These are phyloP conservation scores for Alternaria arborescens DNA, from an alignment of 2,329 filamentous ascomycete genomes.

Conservation along the genomic window DNA sequence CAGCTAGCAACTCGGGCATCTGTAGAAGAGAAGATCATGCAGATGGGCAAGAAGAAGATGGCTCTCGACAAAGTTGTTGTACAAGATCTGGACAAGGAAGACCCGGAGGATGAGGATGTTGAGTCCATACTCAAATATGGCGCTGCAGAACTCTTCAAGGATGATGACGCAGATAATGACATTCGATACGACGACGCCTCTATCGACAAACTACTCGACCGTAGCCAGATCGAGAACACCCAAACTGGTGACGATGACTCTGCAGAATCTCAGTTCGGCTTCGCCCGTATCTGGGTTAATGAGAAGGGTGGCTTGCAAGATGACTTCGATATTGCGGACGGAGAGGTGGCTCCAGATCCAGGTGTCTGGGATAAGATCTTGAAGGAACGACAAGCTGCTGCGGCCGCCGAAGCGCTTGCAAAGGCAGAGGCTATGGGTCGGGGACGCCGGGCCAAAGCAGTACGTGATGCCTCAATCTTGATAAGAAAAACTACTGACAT, in stretches of 20 bases:
- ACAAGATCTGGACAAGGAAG: constrained; percentile 86
- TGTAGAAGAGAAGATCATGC: constrained; percentile 94
- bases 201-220: constrained; percentile 90
- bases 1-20: constrained; percentile 90
- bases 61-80: constrained; percentile 94
- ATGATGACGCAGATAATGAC: constrained; percentile 72
- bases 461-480: constrained; percentile 43
- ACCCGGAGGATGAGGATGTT: constrained; percentile 79
- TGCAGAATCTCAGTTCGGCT: constrained; percentile 83
- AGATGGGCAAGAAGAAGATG: constrained; percentile 95
- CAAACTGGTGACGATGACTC: constrained; percentile 69
- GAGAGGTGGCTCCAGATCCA: constrained; percentile 66
- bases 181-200: constrained; percentile 83
- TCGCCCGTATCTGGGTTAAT: constrained; percentile 92
- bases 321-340: constrained; percentile 63
- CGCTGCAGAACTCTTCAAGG: constrained; percentile 84
- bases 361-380: constrained; percentile 92
- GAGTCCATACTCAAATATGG: constrained; percentile 90
- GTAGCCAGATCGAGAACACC: constrained; percentile 80
- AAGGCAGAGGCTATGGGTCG: constrained; percentile 82
- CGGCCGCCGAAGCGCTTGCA: constrained; percentile 72
- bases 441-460: constrained; percentile 76
- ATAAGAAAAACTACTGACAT: constrained; percentile 12
- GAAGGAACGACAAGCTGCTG: constrained; percentile 79
- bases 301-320: constrained; percentile 74